A percentile compares a stretch with the other conserved stretches of the same genome.
Evolutionary conservation across 768 basidiomycete genomes (phyloP).

Genomic region (Coprinopsis strossmayeri): DNA sequence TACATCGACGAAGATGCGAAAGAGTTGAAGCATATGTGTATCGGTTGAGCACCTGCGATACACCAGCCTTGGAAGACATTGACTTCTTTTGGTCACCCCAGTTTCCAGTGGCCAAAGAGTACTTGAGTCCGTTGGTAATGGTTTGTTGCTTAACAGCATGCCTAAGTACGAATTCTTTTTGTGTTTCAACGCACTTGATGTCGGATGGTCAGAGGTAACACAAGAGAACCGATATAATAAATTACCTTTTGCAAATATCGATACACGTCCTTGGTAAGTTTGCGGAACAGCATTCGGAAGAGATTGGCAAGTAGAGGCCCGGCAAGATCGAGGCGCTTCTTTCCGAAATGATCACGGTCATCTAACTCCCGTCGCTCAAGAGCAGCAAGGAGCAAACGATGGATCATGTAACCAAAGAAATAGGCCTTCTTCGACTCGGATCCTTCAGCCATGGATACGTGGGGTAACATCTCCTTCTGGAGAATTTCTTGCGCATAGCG

Average conservation of each 20-base stretch:
- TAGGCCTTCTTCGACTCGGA: slow-evolving; percentile 98
- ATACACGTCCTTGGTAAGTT: slow-evolving; percentile 95
- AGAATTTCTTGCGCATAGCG: slow-evolving; percentile 96
- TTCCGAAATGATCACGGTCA: slow-evolving; percentile 99
- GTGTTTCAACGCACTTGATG: slow-evolving; percentile 86
- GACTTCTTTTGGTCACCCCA: slow-evolving; percentile 99
- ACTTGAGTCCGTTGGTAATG: slow-evolving; percentile 96
- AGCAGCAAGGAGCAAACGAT: slow-evolving; percentile 88
- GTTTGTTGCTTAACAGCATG: slow-evolving; percentile 94
- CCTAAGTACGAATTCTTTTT: slow-evolving; percentile 89
- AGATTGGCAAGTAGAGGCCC: slow-evolving; percentile 94
- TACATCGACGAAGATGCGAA: slow-evolving; percentile 95
- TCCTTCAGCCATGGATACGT: slow-evolving; percentile 92
- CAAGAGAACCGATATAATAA: slow-evolving; percentile 5
- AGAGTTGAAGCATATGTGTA: slow-evolving; percentile 99
- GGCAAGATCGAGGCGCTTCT: slow-evolving; percentile 94
- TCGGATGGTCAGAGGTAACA: slow-evolving; percentile 1
- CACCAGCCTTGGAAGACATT: slow-evolving; percentile 96
- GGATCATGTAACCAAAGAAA: slow-evolving; percentile 99
- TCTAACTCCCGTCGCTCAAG: slow-evolving; percentile 93
- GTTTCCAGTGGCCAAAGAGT: slow-evolving; percentile 96
- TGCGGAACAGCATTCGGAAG: slow-evolving; percentile 96
- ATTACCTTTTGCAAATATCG: slow-evolving; percentile 91
- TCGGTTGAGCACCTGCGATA: slow-evolving; percentile 96
- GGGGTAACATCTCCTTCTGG: slow-evolving; percentile 98